A percentile compares a stretch with the other conserved stretches of the same genome.
phyloP scores from a whole-genome alignment of 495 filamentous ascomycete genomes.

The Saxophila tyrrhenica region DNA sequence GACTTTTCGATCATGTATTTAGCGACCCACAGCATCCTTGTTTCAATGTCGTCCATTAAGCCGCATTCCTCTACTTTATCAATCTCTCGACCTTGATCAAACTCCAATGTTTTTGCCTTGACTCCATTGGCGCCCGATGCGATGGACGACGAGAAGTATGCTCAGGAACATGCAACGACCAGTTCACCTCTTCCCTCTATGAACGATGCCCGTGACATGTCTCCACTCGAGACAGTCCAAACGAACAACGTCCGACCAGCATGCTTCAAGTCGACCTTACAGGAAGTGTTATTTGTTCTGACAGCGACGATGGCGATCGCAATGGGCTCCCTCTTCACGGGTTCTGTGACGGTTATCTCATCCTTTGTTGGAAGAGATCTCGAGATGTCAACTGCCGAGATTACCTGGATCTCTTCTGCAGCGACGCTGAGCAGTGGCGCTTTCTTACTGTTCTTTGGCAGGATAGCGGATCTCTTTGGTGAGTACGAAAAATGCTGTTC shows the following conservation, averaged over 20 bases:
- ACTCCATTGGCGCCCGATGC: neutral
- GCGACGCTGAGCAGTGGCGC: slow-evolving; percentile 49
- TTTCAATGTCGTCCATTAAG: too few species aligned
- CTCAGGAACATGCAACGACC: neutral
- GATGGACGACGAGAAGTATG: neutral
- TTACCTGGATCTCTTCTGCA: slow-evolving; percentile 53
- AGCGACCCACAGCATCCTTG: too few species aligned
- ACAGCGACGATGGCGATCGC: slow-evolving; percentile 60
- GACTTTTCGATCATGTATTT: too few species aligned
- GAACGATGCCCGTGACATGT: neutral
- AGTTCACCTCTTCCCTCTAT: neutral
- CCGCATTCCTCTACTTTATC: too few species aligned
- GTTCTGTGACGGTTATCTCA: slow-evolving; percentile 50
- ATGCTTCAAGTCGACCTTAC: slow-evolving; percentile 50
- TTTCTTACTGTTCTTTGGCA: slow-evolving; percentile 63
- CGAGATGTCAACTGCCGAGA: slow-evolving; percentile 55
- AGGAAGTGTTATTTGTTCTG: slow-evolving; percentile 56
- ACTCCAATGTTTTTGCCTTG: too few species aligned
- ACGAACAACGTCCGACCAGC: slow-evolving; percentile 36
- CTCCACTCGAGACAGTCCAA: neutral
- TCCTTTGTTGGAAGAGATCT: slow-evolving; percentile 50
- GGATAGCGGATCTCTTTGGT: slow-evolving; percentile 60
- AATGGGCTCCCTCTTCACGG: slow-evolving; percentile 48
- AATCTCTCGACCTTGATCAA: too few species aligned
- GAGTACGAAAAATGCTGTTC: neutral